A percentile compares a stretch with the other conserved stretches of the same genome.
Evolutionary conservation across 176 grass and related monocot genomes (phyloP).

Genomic region (Alloteropsis semialata): DNA sequence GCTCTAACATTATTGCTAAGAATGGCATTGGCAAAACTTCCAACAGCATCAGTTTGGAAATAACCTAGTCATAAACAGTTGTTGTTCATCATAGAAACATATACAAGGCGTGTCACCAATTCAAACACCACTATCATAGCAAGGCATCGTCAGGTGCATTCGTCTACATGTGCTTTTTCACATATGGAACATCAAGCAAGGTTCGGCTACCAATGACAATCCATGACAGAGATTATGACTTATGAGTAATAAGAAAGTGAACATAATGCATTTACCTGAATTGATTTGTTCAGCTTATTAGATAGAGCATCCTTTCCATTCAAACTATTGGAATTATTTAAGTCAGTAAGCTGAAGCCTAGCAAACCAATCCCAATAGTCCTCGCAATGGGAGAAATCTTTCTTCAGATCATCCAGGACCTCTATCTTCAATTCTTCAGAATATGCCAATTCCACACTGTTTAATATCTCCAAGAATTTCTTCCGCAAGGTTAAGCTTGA

Average conservation of each 20-base stretch:
- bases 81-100: neutral
- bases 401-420: slow-evolving; percentile 76
- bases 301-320: slow-evolving; percentile 35
- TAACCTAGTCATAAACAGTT: neutral
- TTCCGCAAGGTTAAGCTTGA: slow-evolving; percentile 73
- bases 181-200: neutral
- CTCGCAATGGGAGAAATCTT: slow-evolving; percentile 67
- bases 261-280: slow-evolving; percentile 57
- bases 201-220: neutral
- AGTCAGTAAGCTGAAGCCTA: slow-evolving; percentile 53
- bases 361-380: slow-evolving; percentile 89
- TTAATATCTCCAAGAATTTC: slow-evolving; percentile 75
- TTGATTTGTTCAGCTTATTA: slow-evolving; percentile 55
- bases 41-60: neutral
- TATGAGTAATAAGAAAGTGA: neutral
- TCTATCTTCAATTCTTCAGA: slow-evolving; percentile 74
- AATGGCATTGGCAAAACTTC: neutral
- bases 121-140: too few relatives aligned
- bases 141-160: neutral
- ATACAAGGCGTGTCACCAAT: neutral
- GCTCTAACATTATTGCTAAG: neutral
- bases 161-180: neutral
- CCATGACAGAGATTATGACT: neutral
- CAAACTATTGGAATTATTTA: slow-evolving; percentile 27
- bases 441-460: slow-evolving; percentile 66